Percentiles rank a stretch among this genome's conserved stretches.
Evolutionary conservation across 164 flowering plant genomes (phyloP).

Genomic region (Brasenia schreberi): DNA sequence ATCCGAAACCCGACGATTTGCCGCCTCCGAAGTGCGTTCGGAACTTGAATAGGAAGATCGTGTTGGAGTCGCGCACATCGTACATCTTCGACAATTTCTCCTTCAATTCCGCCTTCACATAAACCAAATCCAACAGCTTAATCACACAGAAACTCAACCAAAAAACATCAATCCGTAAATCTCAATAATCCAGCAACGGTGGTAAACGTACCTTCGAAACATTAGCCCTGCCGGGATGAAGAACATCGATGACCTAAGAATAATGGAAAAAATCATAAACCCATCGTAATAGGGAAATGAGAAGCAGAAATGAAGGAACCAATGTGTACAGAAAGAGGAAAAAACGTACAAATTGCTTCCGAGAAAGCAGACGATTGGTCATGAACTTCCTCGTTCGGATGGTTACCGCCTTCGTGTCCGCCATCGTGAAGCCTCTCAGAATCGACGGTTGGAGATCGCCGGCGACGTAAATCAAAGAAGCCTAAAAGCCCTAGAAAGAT

Average conservation of each 20-base stretch:
- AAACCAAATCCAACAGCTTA: neutral
- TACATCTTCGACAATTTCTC: conserved; percentile 47
- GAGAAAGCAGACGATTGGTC: conserved; percentile 12
- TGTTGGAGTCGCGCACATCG: conserved; percentile 45
- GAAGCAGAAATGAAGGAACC: neutral
- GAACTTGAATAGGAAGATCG: conserved; percentile 61
- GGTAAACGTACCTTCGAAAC: conserved; percentile 41
- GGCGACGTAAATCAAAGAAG: neutral
- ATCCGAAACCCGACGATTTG: conserved; percentile 59
- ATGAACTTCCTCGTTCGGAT: conserved; percentile 13
- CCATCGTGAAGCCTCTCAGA: conserved; percentile 4
- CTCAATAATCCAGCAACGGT: neutral
- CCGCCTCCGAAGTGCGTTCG: conserved; percentile 72
- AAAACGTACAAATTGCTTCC: conserved; percentile 12
- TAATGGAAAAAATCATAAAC: neutral
- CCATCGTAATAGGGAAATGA: neutral
- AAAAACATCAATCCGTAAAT: neutral
- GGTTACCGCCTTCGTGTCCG: conserved; percentile 13
- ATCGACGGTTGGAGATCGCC: neutral
- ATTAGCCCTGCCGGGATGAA: conserved; percentile 62
- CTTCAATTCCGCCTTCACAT: conserved; percentile 43
- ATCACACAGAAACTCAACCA: neutral
- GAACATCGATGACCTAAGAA: conserved; percentile 51
- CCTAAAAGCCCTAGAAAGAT: no score
- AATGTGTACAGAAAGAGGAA: neutral